phyloP scores from a whole-genome alignment of 2,329 filamentous ascomycete genomes.

The Penicillium vulpinum region DNA sequence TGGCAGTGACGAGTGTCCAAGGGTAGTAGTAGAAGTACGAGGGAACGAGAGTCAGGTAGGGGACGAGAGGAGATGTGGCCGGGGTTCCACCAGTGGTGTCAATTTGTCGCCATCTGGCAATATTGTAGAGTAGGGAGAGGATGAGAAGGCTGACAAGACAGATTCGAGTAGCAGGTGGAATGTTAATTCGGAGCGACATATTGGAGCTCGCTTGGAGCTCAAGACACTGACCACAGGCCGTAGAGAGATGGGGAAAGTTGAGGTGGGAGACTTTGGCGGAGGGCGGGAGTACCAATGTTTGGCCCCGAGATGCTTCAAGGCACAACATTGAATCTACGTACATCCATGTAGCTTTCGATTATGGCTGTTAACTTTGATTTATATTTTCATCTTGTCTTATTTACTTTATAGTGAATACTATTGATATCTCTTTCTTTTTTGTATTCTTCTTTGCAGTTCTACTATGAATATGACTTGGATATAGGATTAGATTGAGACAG shows the following conservation, averaged over 20 bases:
- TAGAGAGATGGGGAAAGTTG: conserved; percentile 8
- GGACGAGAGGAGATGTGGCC: conserved; percentile 63
- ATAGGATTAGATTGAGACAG: not conserved
- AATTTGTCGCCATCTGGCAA: conserved; percentile 62
- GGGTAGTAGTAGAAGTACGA: conserved; percentile 82
- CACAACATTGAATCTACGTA: not conserved
- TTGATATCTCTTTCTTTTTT: not conserved
- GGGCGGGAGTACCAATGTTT: not conserved
- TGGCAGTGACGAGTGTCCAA: conserved; percentile 85
- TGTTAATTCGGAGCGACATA: conserved; percentile 82
- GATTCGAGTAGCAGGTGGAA: conserved; percentile 85
- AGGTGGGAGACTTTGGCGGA: conserved; percentile 6
- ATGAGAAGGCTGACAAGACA: conserved; percentile 72
- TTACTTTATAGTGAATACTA: not conserved
- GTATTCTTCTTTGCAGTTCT: not conserved
- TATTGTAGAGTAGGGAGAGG: conserved; percentile 77
- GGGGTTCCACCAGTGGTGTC: conserved; percentile 57
- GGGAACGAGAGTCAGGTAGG: conserved; percentile 85
- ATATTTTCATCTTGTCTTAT: not conserved
- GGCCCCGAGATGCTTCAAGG: not conserved
- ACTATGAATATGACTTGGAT: not conserved
- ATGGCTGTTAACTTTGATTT: not conserved
- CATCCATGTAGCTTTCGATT: not conserved
- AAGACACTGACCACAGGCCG: conserved; percentile 1
- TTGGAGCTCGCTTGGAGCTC: conserved; percentile 35